Percentiles rank a stretch among this genome's conserved stretches.
These are phyloP conservation scores for Aureobasidium pullulans DNA, from an alignment of 2,329 filamentous ascomycete genomes.

Conservation along the genomic window DNA sequence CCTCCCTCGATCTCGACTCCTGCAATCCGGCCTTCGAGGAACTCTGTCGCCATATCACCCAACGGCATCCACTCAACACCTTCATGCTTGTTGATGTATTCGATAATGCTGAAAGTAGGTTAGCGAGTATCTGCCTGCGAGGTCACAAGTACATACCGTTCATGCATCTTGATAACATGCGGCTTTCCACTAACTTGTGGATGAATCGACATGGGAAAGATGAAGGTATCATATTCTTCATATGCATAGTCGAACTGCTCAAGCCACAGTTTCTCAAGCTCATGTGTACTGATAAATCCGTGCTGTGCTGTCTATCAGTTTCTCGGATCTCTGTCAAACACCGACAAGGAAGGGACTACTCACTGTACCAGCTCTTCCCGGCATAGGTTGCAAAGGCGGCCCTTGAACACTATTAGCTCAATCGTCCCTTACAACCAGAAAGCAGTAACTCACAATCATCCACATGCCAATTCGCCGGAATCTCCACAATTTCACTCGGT, in stretches of 20 bases:
- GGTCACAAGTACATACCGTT: slow-evolving; percentile 20
- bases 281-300: slow-evolving; percentile 36
- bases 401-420: slow-evolving; percentile 13
- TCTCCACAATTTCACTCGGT: slow-evolving; percentile 33
- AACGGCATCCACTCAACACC: slow-evolving; percentile 38
- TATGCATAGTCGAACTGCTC: slow-evolving; percentile 42
- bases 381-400: slow-evolving; percentile 35
- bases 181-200: slow-evolving; percentile 43
- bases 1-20: slow-evolving; percentile 30
- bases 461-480: slow-evolving; percentile 41
- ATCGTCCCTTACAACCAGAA: background rate
- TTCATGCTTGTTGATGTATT: slow-evolving; percentile 39
- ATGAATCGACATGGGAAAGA: slow-evolving; percentile 42
- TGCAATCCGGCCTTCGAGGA: slow-evolving; percentile 26
- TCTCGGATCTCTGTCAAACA: background rate
- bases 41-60: slow-evolving; percentile 31
- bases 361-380: slow-evolving; percentile 19
- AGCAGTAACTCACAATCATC: slow-evolving; percentile 31
- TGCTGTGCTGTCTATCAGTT: slow-evolving; percentile 18
- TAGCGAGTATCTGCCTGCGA: background rate
- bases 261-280: slow-evolving; percentile 38
- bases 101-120: slow-evolving; percentile 28
- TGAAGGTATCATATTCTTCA: slow-evolving; percentile 38
- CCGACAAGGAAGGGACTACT: background rate
- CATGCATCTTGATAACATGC: slow-evolving; percentile 41